A percentile compares a stretch with the other conserved stretches of the same genome.
phyloP scores from a whole-genome alignment of 2,329 filamentous ascomycete species.

The Grosmannia huntii region DNA sequence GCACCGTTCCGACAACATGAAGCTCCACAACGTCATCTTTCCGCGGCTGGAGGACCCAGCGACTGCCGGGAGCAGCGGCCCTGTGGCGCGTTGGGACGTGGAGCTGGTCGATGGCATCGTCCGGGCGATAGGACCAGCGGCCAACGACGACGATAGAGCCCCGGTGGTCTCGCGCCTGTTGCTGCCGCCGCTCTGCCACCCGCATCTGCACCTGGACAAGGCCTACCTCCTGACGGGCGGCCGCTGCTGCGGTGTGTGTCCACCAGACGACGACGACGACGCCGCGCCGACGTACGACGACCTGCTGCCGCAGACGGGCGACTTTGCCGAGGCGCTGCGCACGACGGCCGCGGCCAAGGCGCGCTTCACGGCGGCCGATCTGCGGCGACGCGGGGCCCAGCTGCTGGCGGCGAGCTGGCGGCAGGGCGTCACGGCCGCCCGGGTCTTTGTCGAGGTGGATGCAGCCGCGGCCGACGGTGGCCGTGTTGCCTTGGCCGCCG shows the following conservation, averaged over 20 bases:
- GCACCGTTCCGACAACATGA: constrained; percentile 2
- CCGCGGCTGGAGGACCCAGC: neutral
- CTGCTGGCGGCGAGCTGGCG: constrained; percentile 51
- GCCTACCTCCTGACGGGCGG: constrained; percentile 40
- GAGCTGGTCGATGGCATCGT: constrained; percentile 8
- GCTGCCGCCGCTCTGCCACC: constrained; percentile 46
- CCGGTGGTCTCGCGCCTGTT: constrained; percentile 15
- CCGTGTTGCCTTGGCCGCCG: constrained; percentile 30
- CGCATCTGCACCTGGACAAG: constrained; percentile 62
- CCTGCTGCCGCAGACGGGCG: constrained; percentile 44
- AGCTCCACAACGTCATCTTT: constrained; percentile 7
- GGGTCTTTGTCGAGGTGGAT: constrained; percentile 62
- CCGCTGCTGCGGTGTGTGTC: neutral
- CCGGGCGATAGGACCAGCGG: neutral
- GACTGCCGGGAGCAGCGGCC: too few relatives aligned
- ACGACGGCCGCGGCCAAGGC: constrained; percentile 42
- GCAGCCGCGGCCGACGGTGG: constrained; percentile 32
- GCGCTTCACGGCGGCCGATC: constrained; percentile 47
- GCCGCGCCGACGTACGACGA: constrained; percentile 39
- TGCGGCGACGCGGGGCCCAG: constrained; percentile 51
- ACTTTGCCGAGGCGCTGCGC: constrained; percentile 52
- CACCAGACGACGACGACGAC: constrained; percentile 9
- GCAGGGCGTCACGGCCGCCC: constrained; percentile 54
- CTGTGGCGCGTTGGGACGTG: constrained; percentile 5
- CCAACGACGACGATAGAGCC: neutral